phyloP scores from a whole-genome alignment of 1,139 yeast genomes.

The Waltiozyma solani region DNA sequence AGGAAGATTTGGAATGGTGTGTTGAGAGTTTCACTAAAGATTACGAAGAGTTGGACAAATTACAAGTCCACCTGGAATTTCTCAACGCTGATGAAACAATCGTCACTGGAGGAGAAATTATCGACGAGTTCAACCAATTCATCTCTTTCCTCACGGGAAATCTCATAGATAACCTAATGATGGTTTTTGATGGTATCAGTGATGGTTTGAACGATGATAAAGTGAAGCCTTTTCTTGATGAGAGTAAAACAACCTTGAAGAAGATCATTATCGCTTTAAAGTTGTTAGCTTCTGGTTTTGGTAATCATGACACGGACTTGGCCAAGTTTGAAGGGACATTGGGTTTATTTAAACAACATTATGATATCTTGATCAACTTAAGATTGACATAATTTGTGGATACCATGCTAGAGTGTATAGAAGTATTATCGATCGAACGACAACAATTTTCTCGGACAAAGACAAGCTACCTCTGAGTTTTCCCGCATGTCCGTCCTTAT shows the following conservation, averaged over 20 bases:
- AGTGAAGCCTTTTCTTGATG: not conserved
- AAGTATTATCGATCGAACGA: no score
- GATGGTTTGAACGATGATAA: not conserved
- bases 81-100: not conserved
- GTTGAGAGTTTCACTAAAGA: not conserved
- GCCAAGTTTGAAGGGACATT: not conserved
- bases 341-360: not conserved
- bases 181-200: not conserved
- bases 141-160: not conserved
- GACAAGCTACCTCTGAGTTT: no score
- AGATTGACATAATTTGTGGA: no score
- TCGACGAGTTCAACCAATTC: not conserved
- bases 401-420: no score
- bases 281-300: not conserved
- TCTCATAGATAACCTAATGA: not conserved
- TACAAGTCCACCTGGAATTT: not conserved
- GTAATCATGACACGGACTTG: not conserved
- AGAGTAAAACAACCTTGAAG: not conserved
- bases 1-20: not conserved
- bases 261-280: not conserved
- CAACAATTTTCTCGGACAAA: no score
- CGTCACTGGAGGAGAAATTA: not conserved
- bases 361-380: not conserved
- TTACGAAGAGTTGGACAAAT: not conserved
- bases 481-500: no score